Evolutionary conservation across 805 yeast species (phyloP).

Genomic region (Kuraishia molischiana): DNA sequence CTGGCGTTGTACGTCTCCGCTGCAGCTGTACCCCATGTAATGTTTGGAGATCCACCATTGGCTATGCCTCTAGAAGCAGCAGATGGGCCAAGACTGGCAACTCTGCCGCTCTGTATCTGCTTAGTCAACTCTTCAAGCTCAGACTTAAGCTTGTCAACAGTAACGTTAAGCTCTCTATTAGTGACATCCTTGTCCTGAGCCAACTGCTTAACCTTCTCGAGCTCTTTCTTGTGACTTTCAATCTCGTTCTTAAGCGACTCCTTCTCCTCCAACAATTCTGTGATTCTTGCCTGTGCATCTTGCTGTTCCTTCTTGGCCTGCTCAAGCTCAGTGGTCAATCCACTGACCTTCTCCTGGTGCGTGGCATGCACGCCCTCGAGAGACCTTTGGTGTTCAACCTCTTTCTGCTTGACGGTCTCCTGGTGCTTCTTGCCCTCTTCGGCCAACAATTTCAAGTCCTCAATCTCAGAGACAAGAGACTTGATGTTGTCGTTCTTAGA

Average conservation of each 20-base stretch:
- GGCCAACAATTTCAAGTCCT: conserved; percentile 38
- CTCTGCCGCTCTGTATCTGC: conserved; percentile 9
- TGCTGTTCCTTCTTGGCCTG: conserved; percentile 46
- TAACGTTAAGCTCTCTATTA: conserved; percentile 55
- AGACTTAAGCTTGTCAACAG: conserved; percentile 43
- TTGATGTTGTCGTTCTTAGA: conserved; percentile 76
- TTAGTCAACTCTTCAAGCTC: conserved; percentile 25
- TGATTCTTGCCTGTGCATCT: conserved; percentile 48
- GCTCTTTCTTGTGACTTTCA: conserved; percentile 47
- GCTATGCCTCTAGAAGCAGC: conserved; percentile 9
- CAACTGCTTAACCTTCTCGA: conserved; percentile 49
- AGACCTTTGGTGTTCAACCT: conserved; percentile 38
- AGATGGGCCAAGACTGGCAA: conserved; percentile 7
- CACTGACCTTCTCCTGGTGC: conserved; percentile 38
- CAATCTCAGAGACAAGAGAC: conserved; percentile 53
- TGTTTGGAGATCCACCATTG: conserved; percentile 6
- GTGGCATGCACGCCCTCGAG: conserved; percentile 32
- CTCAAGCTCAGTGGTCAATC: conserved; percentile 45
- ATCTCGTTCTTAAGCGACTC: conserved; percentile 56
- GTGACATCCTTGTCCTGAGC: conserved; percentile 50
- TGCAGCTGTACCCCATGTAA: neutral
- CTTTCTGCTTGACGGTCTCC: conserved; percentile 44
- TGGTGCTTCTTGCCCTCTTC: conserved; percentile 45
- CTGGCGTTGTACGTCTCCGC: conserved; percentile 27
- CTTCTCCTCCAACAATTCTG: conserved; percentile 51